Evolutionary conservation across 2,329 filamentous ascomycete species (phyloP).

Genomic region (Talaromyces sp.): DNA sequence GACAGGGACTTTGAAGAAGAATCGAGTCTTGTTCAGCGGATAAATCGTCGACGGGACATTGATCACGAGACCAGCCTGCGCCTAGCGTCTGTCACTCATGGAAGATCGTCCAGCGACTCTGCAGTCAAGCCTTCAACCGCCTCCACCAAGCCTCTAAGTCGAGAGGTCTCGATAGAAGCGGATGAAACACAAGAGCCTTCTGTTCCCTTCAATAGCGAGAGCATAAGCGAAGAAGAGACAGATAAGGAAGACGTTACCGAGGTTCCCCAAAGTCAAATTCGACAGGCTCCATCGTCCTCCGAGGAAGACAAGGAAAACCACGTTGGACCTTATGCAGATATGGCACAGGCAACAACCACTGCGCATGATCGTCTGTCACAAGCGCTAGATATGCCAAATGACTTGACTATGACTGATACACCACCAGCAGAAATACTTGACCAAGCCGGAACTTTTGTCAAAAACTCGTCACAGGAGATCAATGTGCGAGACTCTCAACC

Average conservation of each 20-base stretch:
- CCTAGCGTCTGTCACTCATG: slow-evolving; percentile 21
- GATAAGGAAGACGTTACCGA: slow-evolving; percentile 44
- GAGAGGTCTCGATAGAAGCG: slow-evolving; percentile 14
- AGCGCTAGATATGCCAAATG: slow-evolving; percentile 29
- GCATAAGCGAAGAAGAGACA: slow-evolving; percentile 43
- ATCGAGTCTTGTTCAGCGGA: slow-evolving; percentile 36
- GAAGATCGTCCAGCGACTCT: slow-evolving; percentile 1
- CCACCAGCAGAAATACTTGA: slow-evolving; percentile 8
- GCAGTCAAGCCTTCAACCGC: background rate
- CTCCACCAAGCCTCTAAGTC: slow-evolving; percentile 5
- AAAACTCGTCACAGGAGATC: slow-evolving; percentile 30
- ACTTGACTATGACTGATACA: slow-evolving; percentile 19
- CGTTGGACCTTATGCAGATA: slow-evolving; percentile 27
- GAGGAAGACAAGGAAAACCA: slow-evolving; percentile 50
- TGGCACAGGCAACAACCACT: slow-evolving; percentile 29
- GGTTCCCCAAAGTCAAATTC: slow-evolving; percentile 28
- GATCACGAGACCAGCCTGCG: slow-evolving; percentile 34
- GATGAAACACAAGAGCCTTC: slow-evolving; percentile 23
- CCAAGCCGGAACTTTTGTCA: background rate
- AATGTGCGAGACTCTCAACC: slow-evolving; percentile 39
- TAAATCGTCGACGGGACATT: slow-evolving; percentile 32
- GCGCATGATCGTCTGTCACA: slow-evolving; percentile 40
- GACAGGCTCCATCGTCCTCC: slow-evolving; percentile 28
- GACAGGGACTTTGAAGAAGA: slow-evolving; percentile 45
- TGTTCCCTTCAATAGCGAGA: slow-evolving; percentile 23